Conservation (phyloP, 192 early-diverging fungal species). For the Entophlyctis luteolus region DNA sequence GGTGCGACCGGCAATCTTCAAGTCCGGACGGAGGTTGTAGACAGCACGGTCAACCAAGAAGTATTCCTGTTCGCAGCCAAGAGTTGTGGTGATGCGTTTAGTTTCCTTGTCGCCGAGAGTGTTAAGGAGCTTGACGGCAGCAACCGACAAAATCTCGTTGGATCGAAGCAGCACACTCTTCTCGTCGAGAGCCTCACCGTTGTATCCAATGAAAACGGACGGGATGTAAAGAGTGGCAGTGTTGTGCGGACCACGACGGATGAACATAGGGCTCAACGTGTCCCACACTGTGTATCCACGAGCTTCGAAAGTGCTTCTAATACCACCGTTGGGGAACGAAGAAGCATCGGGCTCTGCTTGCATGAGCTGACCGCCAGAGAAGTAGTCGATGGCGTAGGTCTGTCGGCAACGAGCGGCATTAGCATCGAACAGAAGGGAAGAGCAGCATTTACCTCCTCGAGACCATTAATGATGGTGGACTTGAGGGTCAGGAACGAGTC, state of each 20-base stretch:
- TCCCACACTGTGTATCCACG: constrained; percentile 99
- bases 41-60: constrained; percentile 94
- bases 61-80: constrained; percentile 98
- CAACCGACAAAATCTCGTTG: constrained; percentile 75
- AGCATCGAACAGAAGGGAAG: constrained; percentile 24
- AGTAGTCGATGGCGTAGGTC: constrained; percentile 79
- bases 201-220: constrained; percentile 98
- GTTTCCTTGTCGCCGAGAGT: constrained; percentile 73
- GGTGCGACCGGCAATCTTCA: constrained; percentile 93
- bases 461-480: constrained; percentile 71
- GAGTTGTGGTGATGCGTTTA: constrained; percentile 81
- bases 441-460: constrained; percentile 65
- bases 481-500: constrained; percentile 93
- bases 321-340: constrained; percentile 96
- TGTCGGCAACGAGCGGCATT: background rate
- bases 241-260: constrained; percentile 85
- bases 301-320: constrained; percentile 96
- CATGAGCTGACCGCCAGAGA: constrained; percentile 93
- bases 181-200: constrained; percentile 97
- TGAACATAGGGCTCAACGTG: constrained; percentile 90
- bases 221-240: constrained; percentile 92
- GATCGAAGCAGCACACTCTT: constrained; percentile 96
- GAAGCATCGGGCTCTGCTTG: constrained; percentile 99
- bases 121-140: constrained; percentile 73
- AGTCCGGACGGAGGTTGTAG: constrained; percentile 88